Base-by-base conservation (phyloP, 805 yeast genomes). In the Kurtzmaniella fragi region DNA sequence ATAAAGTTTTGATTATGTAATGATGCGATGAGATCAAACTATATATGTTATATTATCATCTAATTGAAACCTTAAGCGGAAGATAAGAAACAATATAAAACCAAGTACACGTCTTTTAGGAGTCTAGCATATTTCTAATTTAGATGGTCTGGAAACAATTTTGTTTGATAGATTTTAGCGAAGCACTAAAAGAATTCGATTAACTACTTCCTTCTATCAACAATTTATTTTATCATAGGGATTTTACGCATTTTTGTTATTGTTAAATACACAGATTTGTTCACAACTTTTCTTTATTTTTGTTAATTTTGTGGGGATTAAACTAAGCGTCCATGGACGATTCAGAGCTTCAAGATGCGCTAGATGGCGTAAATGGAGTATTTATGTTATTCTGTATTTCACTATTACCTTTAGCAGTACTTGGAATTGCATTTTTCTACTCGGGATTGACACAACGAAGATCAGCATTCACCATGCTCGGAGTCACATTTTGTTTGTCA, bases 381-480 rank as follows among this genome's bases (percentile, higher is more conserved):
- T 68, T 56, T 42, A 61, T 67, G 66, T 36, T 67, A 31, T 45
- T 51, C 35, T 66, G 73, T 42, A 54, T 67, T 1, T 37, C 59
- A 5, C 38, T 66, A 15, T 48, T 68, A 12, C 58, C 64, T 5
- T 41, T 59, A 32, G 58, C 61, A 11, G 37, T 67, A 0, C 40
- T 66, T 2, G 74, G 74, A 2, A 53, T 65, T 11, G 56, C 64
- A 3, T 46, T 66, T 35, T 68, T 67, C 45, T 68, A 68, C 45
- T 64, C 71, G 2, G 74, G 74, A 4, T 51, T 68, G 30, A 67
- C 66, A 7, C 73, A 68, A 41, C 45, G 73, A 44, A 47, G 72
- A 35, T 65, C 72, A 2, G 57, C 72, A 9, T 49, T 68, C 28
- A 57, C 70, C 5, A 63, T 67, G 62, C 50, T 68, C 17, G 61